A percentile compares a stretch with the other conserved stretches of the same genome.
phyloP scores from a whole-genome alignment of 2,329 filamentous ascomycete species.

The Fusarium sp. region DNA sequence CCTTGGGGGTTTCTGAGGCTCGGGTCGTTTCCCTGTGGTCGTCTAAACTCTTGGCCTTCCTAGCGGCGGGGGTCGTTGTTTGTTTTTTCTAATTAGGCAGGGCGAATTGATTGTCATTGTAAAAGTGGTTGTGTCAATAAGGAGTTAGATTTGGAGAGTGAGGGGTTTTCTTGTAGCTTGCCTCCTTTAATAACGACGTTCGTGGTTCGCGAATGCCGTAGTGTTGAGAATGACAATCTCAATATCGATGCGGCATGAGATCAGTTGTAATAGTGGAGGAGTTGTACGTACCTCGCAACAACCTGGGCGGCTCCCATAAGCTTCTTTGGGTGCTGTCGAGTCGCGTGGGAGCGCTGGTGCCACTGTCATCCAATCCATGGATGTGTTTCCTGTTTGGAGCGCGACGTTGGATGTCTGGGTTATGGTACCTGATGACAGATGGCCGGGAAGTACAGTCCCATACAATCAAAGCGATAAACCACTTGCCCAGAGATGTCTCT shows the following conservation, averaged over 20 bases:
- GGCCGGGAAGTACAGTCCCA: conserved; percentile 14
- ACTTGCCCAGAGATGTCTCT: conserved; percentile 16
- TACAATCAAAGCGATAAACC: neutral
- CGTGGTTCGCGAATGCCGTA: neutral
- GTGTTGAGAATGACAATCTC: conserved; percentile 26
- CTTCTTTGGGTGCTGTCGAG: conserved; percentile 31
- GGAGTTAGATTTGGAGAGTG: conserved; percentile 2
- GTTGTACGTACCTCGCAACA: conserved; percentile 12
- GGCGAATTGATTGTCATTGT: conserved; percentile 18
- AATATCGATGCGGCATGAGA: conserved; percentile 40
- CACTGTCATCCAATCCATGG: conserved; percentile 32
- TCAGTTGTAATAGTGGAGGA: conserved; percentile 7
- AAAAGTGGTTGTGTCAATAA: neutral
- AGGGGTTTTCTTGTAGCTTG: conserved; percentile 17
- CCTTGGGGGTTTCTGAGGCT: conserved; percentile 33
- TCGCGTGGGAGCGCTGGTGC: conserved; percentile 34
- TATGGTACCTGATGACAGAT: conserved; percentile 15
- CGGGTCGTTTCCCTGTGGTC: conserved; percentile 38
- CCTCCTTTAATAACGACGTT: conserved; percentile 1
- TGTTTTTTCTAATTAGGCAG: conserved; percentile 36
- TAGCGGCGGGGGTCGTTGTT: conserved; percentile 37
- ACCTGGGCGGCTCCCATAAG: conserved; percentile 8
- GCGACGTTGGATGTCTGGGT: conserved; percentile 22
- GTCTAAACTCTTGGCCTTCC: conserved; percentile 38
- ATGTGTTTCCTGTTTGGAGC: conserved; percentile 15